These are phyloP conservation scores for Aspergillus diversus DNA, from an alignment of 495 filamentous ascomycete genomes.

Conservation along the genomic window DNA sequence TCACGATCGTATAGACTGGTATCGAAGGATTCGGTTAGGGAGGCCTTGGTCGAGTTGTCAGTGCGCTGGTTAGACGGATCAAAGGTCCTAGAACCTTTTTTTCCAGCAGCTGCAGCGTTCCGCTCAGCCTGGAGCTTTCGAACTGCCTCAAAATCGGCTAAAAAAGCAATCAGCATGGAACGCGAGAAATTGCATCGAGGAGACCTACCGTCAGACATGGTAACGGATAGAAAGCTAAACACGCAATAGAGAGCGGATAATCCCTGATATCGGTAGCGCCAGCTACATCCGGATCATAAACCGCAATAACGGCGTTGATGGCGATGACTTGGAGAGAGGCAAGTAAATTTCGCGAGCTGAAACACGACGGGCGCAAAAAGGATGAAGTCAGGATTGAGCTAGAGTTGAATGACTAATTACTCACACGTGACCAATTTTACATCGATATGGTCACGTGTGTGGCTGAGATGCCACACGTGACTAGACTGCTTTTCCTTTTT, in stretches of 20 bases:
- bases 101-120: constrained; percentile 78
- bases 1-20: constrained; percentile 87
- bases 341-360: constrained; percentile 19
- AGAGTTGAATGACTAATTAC: constrained; percentile 21
- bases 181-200: constrained; percentile 22
- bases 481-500: too few species aligned
- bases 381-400: constrained; percentile 24
- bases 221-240: constrained; percentile 31
- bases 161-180: constrained; percentile 26
- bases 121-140: constrained; percentile 88
- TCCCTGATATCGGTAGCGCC: constrained; percentile 36
- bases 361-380: constrained; percentile 17
- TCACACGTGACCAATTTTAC: constrained; percentile 1
- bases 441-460: background rate
- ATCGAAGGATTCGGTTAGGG: constrained; percentile 93
- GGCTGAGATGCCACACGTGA: too few species aligned
- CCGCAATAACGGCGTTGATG: constrained; percentile 37
- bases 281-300: constrained; percentile 48
- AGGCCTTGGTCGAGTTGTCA: constrained; percentile 91
- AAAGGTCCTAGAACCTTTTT: constrained; percentile 87
- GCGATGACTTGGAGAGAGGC: constrained; percentile 27
- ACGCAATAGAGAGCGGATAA: constrained; percentile 33
- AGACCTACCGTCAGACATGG: constrained; percentile 64
- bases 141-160: constrained; percentile 82
- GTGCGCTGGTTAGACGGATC: constrained; percentile 85